These are phyloP conservation scores for Suhomyces sp. DNA, from an alignment of 805 yeast species.

Conservation along the genomic window DNA sequence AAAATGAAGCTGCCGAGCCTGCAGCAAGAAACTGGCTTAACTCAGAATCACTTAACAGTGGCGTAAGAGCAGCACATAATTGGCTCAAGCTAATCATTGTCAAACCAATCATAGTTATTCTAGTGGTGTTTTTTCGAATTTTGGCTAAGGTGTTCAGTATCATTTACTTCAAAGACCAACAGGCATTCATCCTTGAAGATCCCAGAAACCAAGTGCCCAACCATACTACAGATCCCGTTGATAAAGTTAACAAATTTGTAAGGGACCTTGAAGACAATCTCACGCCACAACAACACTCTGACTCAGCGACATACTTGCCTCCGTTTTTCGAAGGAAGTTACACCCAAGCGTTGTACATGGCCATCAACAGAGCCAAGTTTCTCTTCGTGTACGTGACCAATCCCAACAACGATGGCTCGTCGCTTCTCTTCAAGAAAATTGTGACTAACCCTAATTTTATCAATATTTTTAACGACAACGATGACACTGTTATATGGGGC, in stretches of 20 bases:
- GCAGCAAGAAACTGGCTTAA: conserved; percentile 14
- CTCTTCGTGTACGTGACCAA: conserved; percentile 72
- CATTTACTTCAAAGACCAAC: conserved; percentile 23
- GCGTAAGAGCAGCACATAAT: conserved; percentile 2
- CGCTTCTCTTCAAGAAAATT: conserved; percentile 50
- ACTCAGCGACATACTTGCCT: conserved; percentile 20
- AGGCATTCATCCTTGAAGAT: neutral
- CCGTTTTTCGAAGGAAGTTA: conserved; percentile 72
- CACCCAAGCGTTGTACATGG: conserved; percentile 69
- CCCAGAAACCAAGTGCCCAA: neutral
- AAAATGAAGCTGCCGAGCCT: conserved; percentile 9
- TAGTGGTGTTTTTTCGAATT: conserved; percentile 21
- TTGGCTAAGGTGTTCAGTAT: conserved; percentile 21
- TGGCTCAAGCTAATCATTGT: conserved; percentile 15
- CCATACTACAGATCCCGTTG: conserved; percentile 44
- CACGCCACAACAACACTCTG: conserved; percentile 19
- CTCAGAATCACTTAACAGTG: conserved; percentile 14
- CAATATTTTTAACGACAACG: conserved; percentile 33
- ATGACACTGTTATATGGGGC: conserved; percentile 74
- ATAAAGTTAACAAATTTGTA: conserved; percentile 50
- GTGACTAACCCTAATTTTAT: conserved; percentile 52
- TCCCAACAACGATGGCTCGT: conserved; percentile 63
- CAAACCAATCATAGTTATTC: conserved; percentile 24
- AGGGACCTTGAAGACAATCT: conserved; percentile 49
- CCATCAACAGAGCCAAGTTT: conserved; percentile 69